A percentile compares a stretch with the other conserved stretches of the same genome.
Evolutionary conservation across 2,329 filamentous ascomycete genomes (phyloP).

Genomic region (Calonectria henricotiae): DNA sequence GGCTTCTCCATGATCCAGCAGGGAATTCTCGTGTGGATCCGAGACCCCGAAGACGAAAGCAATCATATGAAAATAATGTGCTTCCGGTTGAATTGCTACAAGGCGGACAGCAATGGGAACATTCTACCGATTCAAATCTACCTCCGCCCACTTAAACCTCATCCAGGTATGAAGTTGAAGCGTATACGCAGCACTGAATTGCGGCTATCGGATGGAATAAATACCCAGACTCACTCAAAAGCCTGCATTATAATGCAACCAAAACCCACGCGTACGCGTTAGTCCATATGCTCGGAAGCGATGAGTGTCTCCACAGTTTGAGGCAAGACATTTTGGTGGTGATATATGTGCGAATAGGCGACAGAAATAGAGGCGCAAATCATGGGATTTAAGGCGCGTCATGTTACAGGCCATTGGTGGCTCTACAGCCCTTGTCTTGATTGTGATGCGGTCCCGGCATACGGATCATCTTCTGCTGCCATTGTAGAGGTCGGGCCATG

Average conservation of each 20-base stretch:
- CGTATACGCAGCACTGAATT: conserved; percentile 14
- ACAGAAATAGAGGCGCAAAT: background rate
- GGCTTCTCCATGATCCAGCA: conserved; percentile 21
- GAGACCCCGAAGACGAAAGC: conserved; percentile 7
- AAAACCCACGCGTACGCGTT: background rate
- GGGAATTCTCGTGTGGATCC: conserved; percentile 15
- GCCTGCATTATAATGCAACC: conserved; percentile 16
- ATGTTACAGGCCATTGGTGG: too few relatives aligned
- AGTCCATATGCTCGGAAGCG: background rate
- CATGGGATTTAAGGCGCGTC: too few relatives aligned
- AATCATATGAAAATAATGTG: conserved; percentile 53
- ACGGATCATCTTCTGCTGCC: too few relatives aligned
- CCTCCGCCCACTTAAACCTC: conserved; percentile 2
- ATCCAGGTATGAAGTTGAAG: conserved; percentile 12
- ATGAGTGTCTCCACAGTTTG: too few relatives aligned
- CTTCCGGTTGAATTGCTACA: conserved; percentile 11
- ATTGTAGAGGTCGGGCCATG: too few relatives aligned
- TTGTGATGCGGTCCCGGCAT: too few relatives aligned
- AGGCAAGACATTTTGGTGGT: background rate
- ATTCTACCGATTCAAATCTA: conserved; percentile 16
- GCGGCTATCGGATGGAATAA: conserved; percentile 11
- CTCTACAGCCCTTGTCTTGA: too few relatives aligned
- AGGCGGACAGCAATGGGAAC: background rate
- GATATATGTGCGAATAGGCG: background rate
- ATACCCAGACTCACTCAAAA: conserved; percentile 4